Base-by-base conservation (phyloP, 2,329 filamentous ascomycete species). In the Celoporthe dispersa region DNA sequence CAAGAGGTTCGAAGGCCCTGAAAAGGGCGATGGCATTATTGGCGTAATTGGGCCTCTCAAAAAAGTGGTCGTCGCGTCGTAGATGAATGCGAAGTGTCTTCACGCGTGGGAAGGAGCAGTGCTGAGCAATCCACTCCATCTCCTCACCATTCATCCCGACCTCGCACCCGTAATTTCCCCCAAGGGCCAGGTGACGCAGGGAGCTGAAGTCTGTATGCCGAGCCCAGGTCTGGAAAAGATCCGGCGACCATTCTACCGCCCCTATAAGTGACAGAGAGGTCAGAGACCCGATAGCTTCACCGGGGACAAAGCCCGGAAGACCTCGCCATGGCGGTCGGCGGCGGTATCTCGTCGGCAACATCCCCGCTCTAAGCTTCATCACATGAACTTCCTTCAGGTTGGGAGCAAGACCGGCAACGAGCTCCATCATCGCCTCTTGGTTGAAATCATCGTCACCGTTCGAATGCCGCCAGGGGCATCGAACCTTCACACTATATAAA, bases 381-480 rank as follows among this genome's bases (percentile, higher is more conserved):
- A 70, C 9, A n/a, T 5, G 1, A 2, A 67, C 19, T 22, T 67
- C 64, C 37, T 67, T 51, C 28, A 67, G 19, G 3, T 67, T 67
- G 0, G 68, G 68, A 11, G 68, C 64, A 44, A 70, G 64, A 1
- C 68, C 64, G 8, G 67, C 53, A 8, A 64, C 48, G n/a, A 70
- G 64, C 51, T 70, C 64, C 64, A 70, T 37, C 22, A 67, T 65
- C 22, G 65, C 68, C 11, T 67, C 41, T 7, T 60, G 22, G 53
- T 59, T 67, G 37, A 64, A 67, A 33, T 67, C 65, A 53, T 53
- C 41, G 2, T 61, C 8, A 31, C 35, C 61, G 22, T 11, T 12
- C 2, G 37, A 41, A 19, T 70, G 31, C 2, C 60, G 48, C 59
- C 28, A 39, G 22, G 4, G 5, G 25, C 19, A 41, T 33, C 4